Conservation (phyloP, 805 yeast genomes). For the Myxozyma geophila region DNA sequence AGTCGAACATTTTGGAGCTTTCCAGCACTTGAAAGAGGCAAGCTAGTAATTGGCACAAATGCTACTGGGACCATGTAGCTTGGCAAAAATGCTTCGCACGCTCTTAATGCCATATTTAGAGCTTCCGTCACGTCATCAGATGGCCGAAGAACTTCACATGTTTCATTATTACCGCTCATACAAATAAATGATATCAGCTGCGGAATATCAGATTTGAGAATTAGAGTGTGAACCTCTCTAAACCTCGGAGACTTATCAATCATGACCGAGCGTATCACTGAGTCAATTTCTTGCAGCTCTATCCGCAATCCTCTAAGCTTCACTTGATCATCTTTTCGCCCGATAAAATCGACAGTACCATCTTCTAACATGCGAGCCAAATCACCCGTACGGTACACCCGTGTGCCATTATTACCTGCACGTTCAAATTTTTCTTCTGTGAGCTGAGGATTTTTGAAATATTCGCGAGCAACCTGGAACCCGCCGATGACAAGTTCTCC, state of each 20-base stretch:
- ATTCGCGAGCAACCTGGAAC: constrained; percentile 39
- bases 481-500: constrained; percentile 43
- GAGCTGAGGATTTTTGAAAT: constrained; percentile 23
- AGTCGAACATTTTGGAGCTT: constrained; percentile 23
- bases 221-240: constrained; percentile 18
- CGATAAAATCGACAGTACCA: constrained; percentile 38
- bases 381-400: constrained; percentile 39
- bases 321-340: constrained; percentile 40
- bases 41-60: constrained; percentile 23
- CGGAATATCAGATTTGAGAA: not conserved
- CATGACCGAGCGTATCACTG: constrained; percentile 19
- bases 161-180: not conserved
- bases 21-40: constrained; percentile 38
- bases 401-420: constrained; percentile 8
- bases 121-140: not conserved
- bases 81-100: constrained; percentile 34
- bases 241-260: not conserved
- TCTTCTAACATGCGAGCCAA: constrained; percentile 35
- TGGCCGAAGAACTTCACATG: not conserved
- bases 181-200: constrained; percentile 34
- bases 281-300: constrained; percentile 40
- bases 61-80: constrained; percentile 37
- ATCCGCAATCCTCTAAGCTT: constrained; percentile 40
- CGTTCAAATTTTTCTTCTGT: constrained; percentile 32
- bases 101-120: not conserved